Base-by-base conservation (phyloP, 805 yeast species). In the Starmerella ratchasimensis region DNA sequence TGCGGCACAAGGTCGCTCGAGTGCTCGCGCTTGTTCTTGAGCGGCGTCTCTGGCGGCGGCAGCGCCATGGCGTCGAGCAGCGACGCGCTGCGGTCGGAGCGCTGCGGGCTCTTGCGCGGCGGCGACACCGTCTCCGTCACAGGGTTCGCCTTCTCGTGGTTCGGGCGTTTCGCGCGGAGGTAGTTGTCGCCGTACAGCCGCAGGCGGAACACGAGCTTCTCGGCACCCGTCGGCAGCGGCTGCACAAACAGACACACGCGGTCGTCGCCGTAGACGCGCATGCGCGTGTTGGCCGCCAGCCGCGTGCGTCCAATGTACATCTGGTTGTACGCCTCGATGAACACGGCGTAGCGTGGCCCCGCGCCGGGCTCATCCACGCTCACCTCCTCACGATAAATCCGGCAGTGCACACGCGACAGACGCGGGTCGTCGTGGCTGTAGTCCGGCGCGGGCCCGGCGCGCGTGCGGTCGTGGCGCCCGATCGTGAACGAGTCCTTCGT, bases 271-370 rank as follows among this genome's bases (percentile, higher is more conserved):
- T 64, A 71, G 1, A 86, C 50, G 37, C 72, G 65, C 0, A 65
- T 30, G 11, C 46, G 67, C 48, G 80, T 81, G 23, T 69, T 64
- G 2, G 78, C 77, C 42, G 72, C 72, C 0, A 78, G 77, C 32
- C 81, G 53, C 34, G 65, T 65, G 6, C 60, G 56, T 6, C 69
- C 69, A 50, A 83, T 80, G 6, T 86, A 68, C 48, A 64, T 71
- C 53, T 94, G 80, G 2, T 81, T 77, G 56, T 84, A 70, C 48
- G 84, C 94, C 33, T 80, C 58, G 22, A 86, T 60, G 93, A 93
- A 83, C 13, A 80, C 64, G 52, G 76, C 84, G 39, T 76, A 33
- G 30, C 31, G 31, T 5, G 23, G 23, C n/a, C 27, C 27, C 27
- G n/a, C n/a, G 13, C n/a, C n/a, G 27, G 27, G 13, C n/a, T n/a